A percentile compares a stretch with the other conserved stretches of the same genome.
Evolutionary conservation across 2,329 filamentous ascomycete species (phyloP).

Genomic region (Penicillium hordei): DNA sequence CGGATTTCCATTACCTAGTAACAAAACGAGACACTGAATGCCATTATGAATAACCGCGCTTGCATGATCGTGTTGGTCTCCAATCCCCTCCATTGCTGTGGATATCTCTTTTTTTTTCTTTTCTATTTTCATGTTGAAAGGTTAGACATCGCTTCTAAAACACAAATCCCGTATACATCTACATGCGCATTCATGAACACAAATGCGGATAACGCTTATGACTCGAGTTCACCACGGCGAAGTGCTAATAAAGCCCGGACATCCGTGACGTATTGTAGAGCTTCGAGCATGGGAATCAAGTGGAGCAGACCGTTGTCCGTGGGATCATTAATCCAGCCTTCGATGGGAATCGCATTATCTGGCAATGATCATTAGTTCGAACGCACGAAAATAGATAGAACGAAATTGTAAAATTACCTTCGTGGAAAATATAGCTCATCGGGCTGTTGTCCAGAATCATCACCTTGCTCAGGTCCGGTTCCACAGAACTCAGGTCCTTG

Average conservation of each 20-base stretch:
- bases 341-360: conserved; percentile 99
- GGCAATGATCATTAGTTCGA: conserved; percentile 14
- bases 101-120: conserved; percentile 2
- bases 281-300: conserved; percentile 87
- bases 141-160: conserved; percentile 10
- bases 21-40: background rate
- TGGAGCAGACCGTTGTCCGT: conserved; percentile 95
- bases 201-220: conserved; percentile 22
- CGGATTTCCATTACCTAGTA: conserved; percentile 4
- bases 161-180: conserved; percentile 24
- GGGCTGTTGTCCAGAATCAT: conserved; percentile 99
- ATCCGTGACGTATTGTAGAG: conserved; percentile 93
- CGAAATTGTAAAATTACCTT: conserved; percentile 61
- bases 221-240: conserved; percentile 70
- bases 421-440: conserved; percentile 96
- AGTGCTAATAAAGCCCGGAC: conserved; percentile 87
- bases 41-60: conserved; percentile 10
- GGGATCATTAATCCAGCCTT: conserved; percentile 98
- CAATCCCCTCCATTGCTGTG: background rate
- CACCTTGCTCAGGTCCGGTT: conserved; percentile 94
- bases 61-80: conserved; percentile 3
- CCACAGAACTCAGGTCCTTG: conserved; percentile 93
- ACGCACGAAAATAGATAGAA: background rate
- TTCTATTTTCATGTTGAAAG: conserved; percentile 6
- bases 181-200: conserved; percentile 18